phyloP scores from a whole-genome alignment of 768 basidiomycete genomes.

The Boletus patriciae region DNA sequence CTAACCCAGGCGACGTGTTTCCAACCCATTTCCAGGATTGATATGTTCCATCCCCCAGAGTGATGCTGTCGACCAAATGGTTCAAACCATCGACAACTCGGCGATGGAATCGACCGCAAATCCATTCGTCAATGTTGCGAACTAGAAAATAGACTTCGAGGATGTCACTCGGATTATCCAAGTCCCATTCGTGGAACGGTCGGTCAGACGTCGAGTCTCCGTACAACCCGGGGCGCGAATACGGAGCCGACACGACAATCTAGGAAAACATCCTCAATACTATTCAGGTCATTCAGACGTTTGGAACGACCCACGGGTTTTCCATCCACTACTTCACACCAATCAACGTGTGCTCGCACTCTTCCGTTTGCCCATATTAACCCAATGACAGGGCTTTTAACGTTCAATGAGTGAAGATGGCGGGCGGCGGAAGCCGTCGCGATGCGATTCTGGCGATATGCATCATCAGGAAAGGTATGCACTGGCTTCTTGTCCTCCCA shows the following conservation, averaged over 20 bases:
- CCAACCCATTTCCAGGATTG: slow-evolving; percentile 51
- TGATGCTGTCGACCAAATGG: slow-evolving; percentile 36
- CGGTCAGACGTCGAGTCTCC: slow-evolving; percentile 16
- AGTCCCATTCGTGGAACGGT: slow-evolving; percentile 50
- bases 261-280: slow-evolving; percentile 21
- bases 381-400: slow-evolving; percentile 51
- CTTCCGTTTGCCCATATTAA: slow-evolving; percentile 53
- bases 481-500: slow-evolving; percentile 64
- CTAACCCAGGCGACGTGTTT: slow-evolving; percentile 23
- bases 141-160: slow-evolving; percentile 51
- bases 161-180: slow-evolving; percentile 46
- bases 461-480: slow-evolving; percentile 48
- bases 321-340: slow-evolving; percentile 41
- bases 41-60: slow-evolving; percentile 35
- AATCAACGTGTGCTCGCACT: slow-evolving; percentile 57
- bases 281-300: not conserved
- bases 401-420: slow-evolving; percentile 48
- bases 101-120: slow-evolving; percentile 41
- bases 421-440: slow-evolving; percentile 50
- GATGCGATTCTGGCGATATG: slow-evolving; percentile 60
- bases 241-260: slow-evolving; percentile 53
- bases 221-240: slow-evolving; percentile 26
- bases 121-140: slow-evolving; percentile 56
- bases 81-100: slow-evolving; percentile 42
- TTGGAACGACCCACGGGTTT: slow-evolving; percentile 34